Base-by-base conservation (phyloP, 208 protist genomes). In the Leishmania amazonensis region DNA sequence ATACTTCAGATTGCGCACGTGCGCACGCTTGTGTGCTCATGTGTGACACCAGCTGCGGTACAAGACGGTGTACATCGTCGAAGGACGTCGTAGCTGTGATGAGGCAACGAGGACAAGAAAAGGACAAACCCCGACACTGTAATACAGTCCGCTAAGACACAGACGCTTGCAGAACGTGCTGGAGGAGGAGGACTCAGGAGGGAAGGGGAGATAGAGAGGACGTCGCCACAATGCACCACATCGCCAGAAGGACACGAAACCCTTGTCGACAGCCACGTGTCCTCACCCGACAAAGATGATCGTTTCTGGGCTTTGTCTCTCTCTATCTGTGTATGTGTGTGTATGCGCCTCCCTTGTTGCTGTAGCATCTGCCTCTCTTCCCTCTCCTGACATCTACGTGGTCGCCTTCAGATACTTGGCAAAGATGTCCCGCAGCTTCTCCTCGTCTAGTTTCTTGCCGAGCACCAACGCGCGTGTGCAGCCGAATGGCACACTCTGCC, bases 381-480 rank as follows among this genome's bases (percentile, higher is more conserved):
- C 71, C 72, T 76, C 47, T 6, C 7, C 40, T 24, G 51, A 11
- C 6, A 35, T 42, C 57, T 67, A 83, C 75, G 70, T 75, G 42
- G 89, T 90, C 13, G 90, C 81, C 74, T 89, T 88, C 84, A 97
- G 76, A 76, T 93, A 89, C n/a, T 75, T 54, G 9, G 89, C 47
- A 75, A 97, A 96, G 64, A 97, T 90, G 62, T 65, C 72, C 21
- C 92, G 74, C 67, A 97, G 67, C 54, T 92, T 91, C 47, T 81
- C 81, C 78, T 87, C 87, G 65, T 96, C 85, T 11, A 97, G 83
- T 42, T 79, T 45, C 68, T 92, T 93, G 11, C 94, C 94, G 15
- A 97, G 83, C 42, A 97, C 87, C 31, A 97, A 87, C 11, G 84
- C 90, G 21, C 94, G 90, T 2, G 88, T 89, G 85, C 91, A 96